phyloP scores from a whole-genome alignment of 768 basidiomycete species.

The Collybiopsis luxurians region DNA sequence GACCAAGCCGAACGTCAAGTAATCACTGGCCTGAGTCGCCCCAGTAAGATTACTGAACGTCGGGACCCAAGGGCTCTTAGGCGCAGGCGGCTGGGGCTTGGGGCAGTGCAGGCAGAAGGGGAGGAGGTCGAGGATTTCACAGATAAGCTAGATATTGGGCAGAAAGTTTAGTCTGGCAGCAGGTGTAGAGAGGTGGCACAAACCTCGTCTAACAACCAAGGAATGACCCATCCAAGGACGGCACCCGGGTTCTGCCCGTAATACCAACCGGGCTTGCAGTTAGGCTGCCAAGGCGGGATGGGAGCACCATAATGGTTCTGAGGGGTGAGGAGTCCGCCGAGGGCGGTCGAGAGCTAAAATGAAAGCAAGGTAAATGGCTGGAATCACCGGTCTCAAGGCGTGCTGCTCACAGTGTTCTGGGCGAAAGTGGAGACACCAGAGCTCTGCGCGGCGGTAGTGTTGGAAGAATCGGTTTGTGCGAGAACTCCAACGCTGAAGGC shows the following conservation, averaged over 20 bases:
- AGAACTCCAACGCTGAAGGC: neutral
- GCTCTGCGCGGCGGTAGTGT: neutral
- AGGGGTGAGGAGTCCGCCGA: conserved; percentile 8
- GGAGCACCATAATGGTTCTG: conserved; percentile 32
- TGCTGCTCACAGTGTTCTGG: neutral
- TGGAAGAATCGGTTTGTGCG: neutral
- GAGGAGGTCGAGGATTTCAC: conserved; percentile 22
- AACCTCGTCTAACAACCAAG: neutral
- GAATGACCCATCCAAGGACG: neutral
- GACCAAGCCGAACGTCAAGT: conserved; percentile 33
- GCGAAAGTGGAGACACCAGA: neutral
- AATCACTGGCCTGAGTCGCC: conserved; percentile 30
- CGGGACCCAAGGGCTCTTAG: conserved; percentile 22
- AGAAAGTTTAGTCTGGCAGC: neutral
- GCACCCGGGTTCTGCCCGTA: conserved; percentile 22
- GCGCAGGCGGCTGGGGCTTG: neutral
- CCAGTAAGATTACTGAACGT: conserved; percentile 27
- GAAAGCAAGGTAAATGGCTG: too few species aligned
- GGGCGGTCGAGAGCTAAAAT: neutral
- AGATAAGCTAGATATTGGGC: conserved; percentile 16
- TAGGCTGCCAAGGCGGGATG: conserved; percentile 30
- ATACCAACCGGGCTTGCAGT: conserved; percentile 35
- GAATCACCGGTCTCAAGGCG: neutral
- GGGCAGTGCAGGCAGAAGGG: conserved; percentile 26
- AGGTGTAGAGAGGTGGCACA: neutral